phyloP scores from a whole-genome alignment of 371 early-diverging fungal genomes.

The Gilbertella persicaria region DNA sequence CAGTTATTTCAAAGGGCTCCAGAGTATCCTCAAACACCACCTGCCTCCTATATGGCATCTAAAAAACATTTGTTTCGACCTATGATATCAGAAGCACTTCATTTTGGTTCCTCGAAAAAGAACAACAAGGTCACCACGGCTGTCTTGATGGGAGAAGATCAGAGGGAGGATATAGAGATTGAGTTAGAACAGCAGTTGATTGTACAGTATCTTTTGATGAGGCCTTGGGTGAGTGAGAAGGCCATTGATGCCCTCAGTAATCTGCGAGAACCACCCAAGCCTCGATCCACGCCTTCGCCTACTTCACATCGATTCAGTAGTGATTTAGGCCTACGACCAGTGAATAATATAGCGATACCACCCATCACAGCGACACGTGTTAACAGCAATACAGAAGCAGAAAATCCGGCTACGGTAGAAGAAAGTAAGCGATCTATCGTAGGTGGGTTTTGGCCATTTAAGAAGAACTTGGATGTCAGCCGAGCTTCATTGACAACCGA shows the following conservation, averaged over 20 bases:
- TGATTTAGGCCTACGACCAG: background rate
- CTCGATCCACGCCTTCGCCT: conserved; percentile 22
- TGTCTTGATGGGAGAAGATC: conserved; percentile 18
- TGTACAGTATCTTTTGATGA: conserved; percentile 61
- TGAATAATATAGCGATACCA: background rate
- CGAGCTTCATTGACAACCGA: background rate
- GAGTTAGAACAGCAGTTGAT: conserved; percentile 47
- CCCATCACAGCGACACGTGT: conserved; percentile 4
- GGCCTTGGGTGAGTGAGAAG: conserved; percentile 56
- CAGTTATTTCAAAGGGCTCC: conserved; percentile 56
- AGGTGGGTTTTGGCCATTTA: conserved; percentile 29
- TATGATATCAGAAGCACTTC: conserved; percentile 42
- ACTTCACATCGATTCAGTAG: conserved; percentile 2
- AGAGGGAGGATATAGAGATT: conserved; percentile 17
- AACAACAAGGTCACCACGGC: conserved; percentile 17
- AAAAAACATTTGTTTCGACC: conserved; percentile 49
- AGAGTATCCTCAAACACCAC: conserved; percentile 54
- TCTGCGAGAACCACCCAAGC: conserved; percentile 60
- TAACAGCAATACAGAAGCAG: background rate
- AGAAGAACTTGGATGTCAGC: conserved; percentile 19
- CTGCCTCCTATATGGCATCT: conserved; percentile 39
- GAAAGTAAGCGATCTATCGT: conserved; percentile 15
- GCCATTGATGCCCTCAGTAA: conserved; percentile 69
- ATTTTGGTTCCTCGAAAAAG: conserved; percentile 30
- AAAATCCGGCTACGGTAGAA: background rate